Percentiles rank a stretch among this genome's conserved stretches.
phyloP scores from a whole-genome alignment of 352 stramenopile species.

The Phytophthora chlamydospora region DNA sequence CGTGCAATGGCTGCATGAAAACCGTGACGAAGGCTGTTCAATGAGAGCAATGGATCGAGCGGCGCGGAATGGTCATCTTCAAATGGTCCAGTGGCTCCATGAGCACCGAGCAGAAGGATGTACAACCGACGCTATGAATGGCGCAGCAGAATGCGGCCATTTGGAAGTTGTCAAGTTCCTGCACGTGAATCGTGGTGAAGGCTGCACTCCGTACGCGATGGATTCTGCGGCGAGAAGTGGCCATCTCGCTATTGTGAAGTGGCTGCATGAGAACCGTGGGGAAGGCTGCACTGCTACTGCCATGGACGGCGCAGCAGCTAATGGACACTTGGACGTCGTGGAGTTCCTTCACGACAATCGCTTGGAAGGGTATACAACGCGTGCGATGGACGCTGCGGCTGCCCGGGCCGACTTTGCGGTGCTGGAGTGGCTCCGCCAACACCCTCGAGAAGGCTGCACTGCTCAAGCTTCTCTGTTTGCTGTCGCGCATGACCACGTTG shows the following conservation, averaged over 20 bases:
- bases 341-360: conserved; percentile 32
- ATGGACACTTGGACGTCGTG: conserved; percentile 29
- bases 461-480: conserved; percentile 27
- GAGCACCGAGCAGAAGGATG: conserved; percentile 32
- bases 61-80: conserved; percentile 26
- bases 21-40: conserved; percentile 39
- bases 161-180: conserved; percentile 33
- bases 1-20: conserved; percentile 33
- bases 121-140: conserved; percentile 28
- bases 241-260: conserved; percentile 55
- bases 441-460: conserved; percentile 9
- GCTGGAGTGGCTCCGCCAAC: conserved; percentile 29
- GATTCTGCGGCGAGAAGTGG: conserved; percentile 56
- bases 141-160: conserved; percentile 27
- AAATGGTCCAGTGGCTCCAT: conserved; percentile 33
- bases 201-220: conserved; percentile 42
- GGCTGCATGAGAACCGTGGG: conserved; percentile 42
- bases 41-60: conserved; percentile 36
- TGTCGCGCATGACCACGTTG: conserved; percentile 30
- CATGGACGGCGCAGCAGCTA: conserved; percentile 25
- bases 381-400: conserved; percentile 23
- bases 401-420: conserved; percentile 19
- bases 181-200: conserved; percentile 30
- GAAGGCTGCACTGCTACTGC: conserved; percentile 31
- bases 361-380: conserved; percentile 18